Conservation (phyloP, 1,284 basidiomycete species). For the Puccinia polysora region DNA sequence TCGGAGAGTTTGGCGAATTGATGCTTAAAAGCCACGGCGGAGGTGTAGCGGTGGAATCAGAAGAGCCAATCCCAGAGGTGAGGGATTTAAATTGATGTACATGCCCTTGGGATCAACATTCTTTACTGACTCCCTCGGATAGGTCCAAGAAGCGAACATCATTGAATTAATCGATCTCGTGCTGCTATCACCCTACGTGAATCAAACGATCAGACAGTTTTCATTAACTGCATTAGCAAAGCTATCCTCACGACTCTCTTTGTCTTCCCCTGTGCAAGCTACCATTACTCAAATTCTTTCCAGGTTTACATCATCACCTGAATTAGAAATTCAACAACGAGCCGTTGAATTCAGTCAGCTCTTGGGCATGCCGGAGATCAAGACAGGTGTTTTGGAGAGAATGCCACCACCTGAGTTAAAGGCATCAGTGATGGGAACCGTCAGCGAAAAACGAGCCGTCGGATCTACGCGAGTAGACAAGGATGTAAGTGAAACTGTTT, state of each 20-base stretch:
- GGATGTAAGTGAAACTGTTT: constrained; percentile 58
- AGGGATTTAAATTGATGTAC: neutral
- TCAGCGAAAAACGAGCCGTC: constrained; percentile 88
- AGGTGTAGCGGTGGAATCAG: constrained; percentile 63
- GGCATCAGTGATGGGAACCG: constrained; percentile 87
- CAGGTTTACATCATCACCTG: constrained; percentile 73
- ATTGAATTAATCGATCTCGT: constrained; percentile 81
- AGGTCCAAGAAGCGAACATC: constrained; percentile 75
- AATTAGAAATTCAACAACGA: constrained; percentile 92
- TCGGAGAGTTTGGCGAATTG: constrained; percentile 93
- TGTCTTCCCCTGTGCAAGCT: constrained; percentile 65
- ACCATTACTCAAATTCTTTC: constrained; percentile 71
- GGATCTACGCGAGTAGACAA: constrained; percentile 74
- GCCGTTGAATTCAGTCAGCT: constrained; percentile 89
- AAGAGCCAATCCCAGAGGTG: constrained; percentile 64
- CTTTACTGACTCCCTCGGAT: constrained; percentile 1
- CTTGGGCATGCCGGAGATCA: constrained; percentile 65
- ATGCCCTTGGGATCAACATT: neutral
- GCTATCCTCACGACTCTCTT: constrained; percentile 67
- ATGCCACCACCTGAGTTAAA: constrained; percentile 98
- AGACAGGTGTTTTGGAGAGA: constrained; percentile 85
- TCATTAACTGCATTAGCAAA: constrained; percentile 86
- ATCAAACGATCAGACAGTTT: constrained; percentile 85
- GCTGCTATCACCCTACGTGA: constrained; percentile 89
- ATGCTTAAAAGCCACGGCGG: constrained; percentile 61